Base-by-base conservation (phyloP, 2,329 filamentous ascomycete species). In the Epichloe amarillans region DNA sequence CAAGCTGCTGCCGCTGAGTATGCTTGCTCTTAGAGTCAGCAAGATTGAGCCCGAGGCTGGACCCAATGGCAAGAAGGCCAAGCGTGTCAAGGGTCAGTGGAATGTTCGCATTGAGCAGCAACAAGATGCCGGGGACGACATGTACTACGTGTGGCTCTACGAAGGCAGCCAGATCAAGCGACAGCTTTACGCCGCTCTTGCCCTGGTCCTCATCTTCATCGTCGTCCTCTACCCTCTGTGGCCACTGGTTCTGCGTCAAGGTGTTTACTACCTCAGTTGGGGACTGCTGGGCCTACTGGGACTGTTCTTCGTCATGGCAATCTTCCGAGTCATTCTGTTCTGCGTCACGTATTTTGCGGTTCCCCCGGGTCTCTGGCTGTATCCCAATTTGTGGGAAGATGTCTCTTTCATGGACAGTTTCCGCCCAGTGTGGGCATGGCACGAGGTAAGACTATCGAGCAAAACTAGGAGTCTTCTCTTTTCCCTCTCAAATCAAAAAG, bases 351-450 rank as follows among this genome's bases (percentile, higher is more conserved):
- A 95, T 69, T 95, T 97, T 63, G 75, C 77, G 15, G 75, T 81
- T 73, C 90, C 3, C 93, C 93, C 93, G 3, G 93, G 93, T 61
- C 75, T 98, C n/a, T 98, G 93, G 93, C 76, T 98, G 43, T 98
- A 91, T 71, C 93, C 93, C 46, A 98, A 98, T 64, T 72, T 98
- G 19, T 98, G 96, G 73, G 93, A 98, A 67, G 93, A 98, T 64
- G 93, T 98, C 30, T 95, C 91, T 7, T 97, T 98, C 72, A 85
- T 98, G 68, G 93, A 98, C 66, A 94, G 87, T 62, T 98, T 98
- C 77, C 84, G 84, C 63, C 93, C 93, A 19, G 71, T 95, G 5
- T 98, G 93, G 91, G 93, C 88, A 53, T 98, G 93, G 93, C 93
- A 98, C 67, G 90, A 95, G 80, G 88, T 94, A 64, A 68, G 79